Evolutionary conservation across 2,329 filamentous ascomycete genomes (phyloP), one percentile per base, ranked within the genome.

Genomic region (Verticillium albo-atrum): DNA sequence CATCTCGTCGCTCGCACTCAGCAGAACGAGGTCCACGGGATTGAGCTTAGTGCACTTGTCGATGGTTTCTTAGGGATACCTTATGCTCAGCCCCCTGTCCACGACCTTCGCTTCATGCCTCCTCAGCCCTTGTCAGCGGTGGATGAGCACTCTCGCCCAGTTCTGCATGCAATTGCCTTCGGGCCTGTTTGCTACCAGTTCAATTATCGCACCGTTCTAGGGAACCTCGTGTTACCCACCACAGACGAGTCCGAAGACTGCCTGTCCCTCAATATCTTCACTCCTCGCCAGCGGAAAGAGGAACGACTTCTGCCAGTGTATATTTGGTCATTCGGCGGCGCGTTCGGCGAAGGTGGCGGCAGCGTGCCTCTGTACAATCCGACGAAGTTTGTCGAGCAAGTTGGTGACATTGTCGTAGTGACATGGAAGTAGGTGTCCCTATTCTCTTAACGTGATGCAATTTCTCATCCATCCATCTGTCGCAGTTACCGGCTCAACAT

Each of bases 1-100:
- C 30, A 32, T 32, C 30, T 32, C 10, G 7, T 32, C 30, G 30
- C 30, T 32, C 30, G 30, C 30, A 32, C 30, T 14, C 30, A 32
- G 14, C 30, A 32, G 30, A 32, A 32, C 14, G 30, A 32, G 30
- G 30, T 32, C 10, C 30, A 32, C 30, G 30, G 30, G 1, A 32
- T 32, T 14, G 6, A 32, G 7, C 30, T 32, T 14, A 32, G 30
- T 14, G 9, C 10, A 6, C 5, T 32, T 14, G 30, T 32, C 4
- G 30, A 32, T 32, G 30, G 30, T 32, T 84, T 83, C 65, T 67
- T 73, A 14, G 73, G 70, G 20, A 69, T 88, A 10, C 84, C 83
- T 0, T 87, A 82, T 67, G 84, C 83, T 3, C 76, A 82, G 59
- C 78, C 82, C 23, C 84, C 84, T 0, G 72, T 82, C 23, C 80